Evolutionary conservation across 108 stramenopile genomes (phyloP), one percentile per base, ranked within the genome.

Genomic region (Nannochloropsis oceanica): DNA sequence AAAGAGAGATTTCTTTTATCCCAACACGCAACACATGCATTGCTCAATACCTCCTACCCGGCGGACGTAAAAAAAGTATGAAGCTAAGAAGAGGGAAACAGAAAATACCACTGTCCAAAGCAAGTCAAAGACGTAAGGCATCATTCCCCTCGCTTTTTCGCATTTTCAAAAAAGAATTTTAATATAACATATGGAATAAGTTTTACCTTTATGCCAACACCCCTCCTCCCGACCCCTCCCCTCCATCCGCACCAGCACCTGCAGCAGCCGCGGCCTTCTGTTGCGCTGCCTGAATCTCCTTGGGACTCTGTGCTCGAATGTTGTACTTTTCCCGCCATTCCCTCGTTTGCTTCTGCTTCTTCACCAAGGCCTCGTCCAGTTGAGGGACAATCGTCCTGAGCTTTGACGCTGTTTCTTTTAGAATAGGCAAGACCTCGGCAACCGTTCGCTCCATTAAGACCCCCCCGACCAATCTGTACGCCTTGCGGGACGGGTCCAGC

Each of bases 381-480:
- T 89, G 93, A 22, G 88, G 79, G 82, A 94, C 92, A 7, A 93
- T 89, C 12, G 85, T 84, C 43, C 94, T 92, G 44, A 95, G 87
- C 94, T 95, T 73, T 9, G 59, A 73, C 18, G 59, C 59, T 7
- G n/a, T 95, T 26, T 89, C 88, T 79, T 85, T 91, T n/a, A 97
- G 95, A 18, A 94, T 93, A 43, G 97, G 97, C 42, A 97, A 89
- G 20, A 96, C 96, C 87, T 97, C 97, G 84, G 92, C 86, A 10
- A 97, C 97, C 20, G 95, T 96, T 43, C 96, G 94, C 87, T 97
- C 96, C 83, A 97, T 95, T 73, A 97, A 86, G 27, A 97, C 96
- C 24, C 96, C 95, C 27, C 96, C 97, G 13, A 96, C 95, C 80
- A 96, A 86, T 79, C 97, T 94, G 84, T 93, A 97, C 0, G 97